Percentiles rank a stretch among this genome's conserved stretches.
phyloP scores from a whole-genome alignment of 352 stramenopile species.

The Globisporangium uncinulatum region DNA sequence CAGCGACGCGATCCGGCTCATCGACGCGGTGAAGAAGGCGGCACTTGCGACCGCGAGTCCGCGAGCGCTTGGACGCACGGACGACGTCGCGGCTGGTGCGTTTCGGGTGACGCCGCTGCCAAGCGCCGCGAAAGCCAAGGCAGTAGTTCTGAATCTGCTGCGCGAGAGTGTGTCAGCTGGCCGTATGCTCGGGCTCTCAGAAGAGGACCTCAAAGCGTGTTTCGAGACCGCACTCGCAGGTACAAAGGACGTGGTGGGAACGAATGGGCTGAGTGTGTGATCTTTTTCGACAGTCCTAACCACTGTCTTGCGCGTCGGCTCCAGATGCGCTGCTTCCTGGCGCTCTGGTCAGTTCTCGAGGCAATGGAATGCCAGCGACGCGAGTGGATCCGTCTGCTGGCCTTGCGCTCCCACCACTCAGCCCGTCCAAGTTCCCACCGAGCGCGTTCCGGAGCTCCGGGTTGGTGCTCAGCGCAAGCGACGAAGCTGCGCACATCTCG shows the following conservation, averaged over 20 bases:
- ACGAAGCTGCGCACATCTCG: constrained; percentile 7
- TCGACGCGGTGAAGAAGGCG: constrained; percentile 39
- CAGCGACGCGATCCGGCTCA: constrained; percentile 42
- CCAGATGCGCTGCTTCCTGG: not conserved
- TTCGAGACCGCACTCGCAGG: constrained; percentile 22
- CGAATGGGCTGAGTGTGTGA: not conserved
- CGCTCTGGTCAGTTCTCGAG: not conserved
- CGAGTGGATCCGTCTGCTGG: constrained; percentile 4
- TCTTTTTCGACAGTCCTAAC: no score
- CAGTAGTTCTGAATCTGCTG: constrained; percentile 25
- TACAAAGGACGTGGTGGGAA: not conserved
- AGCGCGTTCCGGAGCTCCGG: constrained; percentile 26
- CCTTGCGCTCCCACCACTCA: constrained; percentile 18
- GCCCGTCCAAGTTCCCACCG: constrained; percentile 27
- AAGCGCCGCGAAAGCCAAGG: constrained; percentile 11
- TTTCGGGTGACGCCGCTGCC: constrained; percentile 4
- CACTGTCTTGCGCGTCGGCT: no score
- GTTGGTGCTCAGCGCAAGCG: not conserved
- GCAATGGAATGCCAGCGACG: constrained; percentile 6
- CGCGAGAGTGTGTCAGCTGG: constrained; percentile 27
- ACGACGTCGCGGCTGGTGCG: not conserved
- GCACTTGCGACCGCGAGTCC: not conserved
- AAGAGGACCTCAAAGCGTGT: constrained; percentile 22
- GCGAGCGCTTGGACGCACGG: no score
- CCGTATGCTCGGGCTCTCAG: constrained; percentile 23